phyloP scores from a whole-genome alignment of 1,284 basidiomycete genomes.

The Marasmius oreades region DNA sequence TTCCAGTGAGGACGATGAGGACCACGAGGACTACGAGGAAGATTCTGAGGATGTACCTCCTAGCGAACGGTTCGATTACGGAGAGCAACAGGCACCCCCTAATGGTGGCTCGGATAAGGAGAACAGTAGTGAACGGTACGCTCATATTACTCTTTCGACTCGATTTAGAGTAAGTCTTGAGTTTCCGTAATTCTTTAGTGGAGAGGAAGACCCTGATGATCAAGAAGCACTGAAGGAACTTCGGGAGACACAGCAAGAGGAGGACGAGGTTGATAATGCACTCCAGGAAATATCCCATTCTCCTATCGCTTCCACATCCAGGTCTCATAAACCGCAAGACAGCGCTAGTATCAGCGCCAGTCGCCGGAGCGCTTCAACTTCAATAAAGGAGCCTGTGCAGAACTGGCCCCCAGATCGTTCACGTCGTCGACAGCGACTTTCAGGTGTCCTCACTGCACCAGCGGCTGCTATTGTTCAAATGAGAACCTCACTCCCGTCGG shows the following conservation, averaged over 20 bases:
- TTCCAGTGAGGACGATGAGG: not conserved
- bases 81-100: too few species aligned
- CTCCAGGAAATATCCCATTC: not conserved
- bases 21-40: not conserved
- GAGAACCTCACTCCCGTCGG: not conserved
- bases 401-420: not conserved
- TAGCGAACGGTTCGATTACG: too few species aligned
- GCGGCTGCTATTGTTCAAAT: not conserved
- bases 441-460: not conserved
- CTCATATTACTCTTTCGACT: too few species aligned
- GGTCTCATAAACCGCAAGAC: not conserved
- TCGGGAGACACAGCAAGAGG: not conserved
- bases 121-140: too few species aligned
- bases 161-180: too few species aligned
- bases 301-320: not conserved
- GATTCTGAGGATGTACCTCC: not conserved
- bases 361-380: not conserved
- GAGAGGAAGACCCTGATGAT: not conserved
- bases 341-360: not conserved
- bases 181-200: not conserved
- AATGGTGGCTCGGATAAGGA: too few species aligned
- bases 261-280: not conserved
- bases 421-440: not conserved
- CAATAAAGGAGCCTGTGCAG: not conserved
- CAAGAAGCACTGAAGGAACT: not conserved